Conservation (phyloP, 1,284 basidiomycete genomes). For the Neolentinus lepideus region DNA sequence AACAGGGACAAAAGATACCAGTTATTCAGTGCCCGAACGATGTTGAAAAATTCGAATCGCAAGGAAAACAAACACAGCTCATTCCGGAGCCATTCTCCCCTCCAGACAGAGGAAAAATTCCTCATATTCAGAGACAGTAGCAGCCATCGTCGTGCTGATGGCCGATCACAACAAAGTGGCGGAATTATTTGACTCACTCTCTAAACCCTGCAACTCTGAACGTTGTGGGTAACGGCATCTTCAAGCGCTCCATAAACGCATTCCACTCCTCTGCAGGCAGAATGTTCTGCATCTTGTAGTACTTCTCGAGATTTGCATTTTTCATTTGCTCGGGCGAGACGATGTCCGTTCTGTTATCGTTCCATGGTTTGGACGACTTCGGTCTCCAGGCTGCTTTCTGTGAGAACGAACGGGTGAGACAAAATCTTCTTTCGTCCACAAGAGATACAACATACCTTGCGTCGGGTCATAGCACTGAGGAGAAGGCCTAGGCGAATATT, state of each 20-base stretch:
- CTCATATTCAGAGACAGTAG: too few relatives aligned
- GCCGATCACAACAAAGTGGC: too few relatives aligned
- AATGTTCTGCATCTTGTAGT: conserved; percentile 75
- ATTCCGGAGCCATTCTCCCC: too few relatives aligned
- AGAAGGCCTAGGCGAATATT: neutral
- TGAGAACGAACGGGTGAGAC: neutral
- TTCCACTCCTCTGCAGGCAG: conserved; percentile 77
- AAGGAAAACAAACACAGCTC: too few relatives aligned
- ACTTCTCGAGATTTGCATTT: conserved; percentile 67
- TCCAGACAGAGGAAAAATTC: too few relatives aligned
- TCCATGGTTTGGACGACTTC: neutral
- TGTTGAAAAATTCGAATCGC: too few relatives aligned
- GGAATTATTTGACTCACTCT: conserved; percentile 44
- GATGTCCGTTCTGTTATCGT: neutral
- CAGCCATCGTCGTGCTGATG: too few relatives aligned
- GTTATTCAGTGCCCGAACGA: too few relatives aligned
- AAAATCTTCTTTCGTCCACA: neutral
- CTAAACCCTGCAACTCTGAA: conserved; percentile 90
- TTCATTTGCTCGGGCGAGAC: conserved; percentile 37
- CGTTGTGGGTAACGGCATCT: conserved; percentile 83
- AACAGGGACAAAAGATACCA: too few relatives aligned
- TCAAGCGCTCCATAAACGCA: conserved; percentile 61
- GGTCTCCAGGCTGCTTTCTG: neutral
- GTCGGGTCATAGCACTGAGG: neutral
- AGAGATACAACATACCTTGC: neutral